These are phyloP conservation scores for Cardamine occulta DNA, from an alignment of 345 rosid species.

Conservation along the genomic window DNA sequence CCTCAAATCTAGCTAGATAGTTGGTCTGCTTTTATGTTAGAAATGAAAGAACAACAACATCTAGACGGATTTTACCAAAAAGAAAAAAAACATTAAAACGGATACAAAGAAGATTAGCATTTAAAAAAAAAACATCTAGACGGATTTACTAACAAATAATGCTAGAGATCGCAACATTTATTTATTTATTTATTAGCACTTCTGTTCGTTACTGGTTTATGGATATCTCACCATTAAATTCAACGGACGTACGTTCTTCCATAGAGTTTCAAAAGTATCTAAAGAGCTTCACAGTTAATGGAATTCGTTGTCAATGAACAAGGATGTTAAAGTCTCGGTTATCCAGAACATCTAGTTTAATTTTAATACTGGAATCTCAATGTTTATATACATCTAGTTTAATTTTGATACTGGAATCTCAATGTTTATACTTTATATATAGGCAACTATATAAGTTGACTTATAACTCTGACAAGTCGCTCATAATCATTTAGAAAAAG, in stretches of 20 bases:
- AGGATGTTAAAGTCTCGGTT: not conserved
- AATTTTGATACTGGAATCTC: not conserved
- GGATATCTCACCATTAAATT: not conserved
- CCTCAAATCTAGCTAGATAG: not conserved
- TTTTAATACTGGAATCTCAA: not conserved
- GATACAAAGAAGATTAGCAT: too few species aligned
- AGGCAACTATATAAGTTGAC: constrained; percentile 14
- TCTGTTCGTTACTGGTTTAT: not conserved
- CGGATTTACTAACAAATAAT: not conserved
- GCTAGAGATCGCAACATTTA: not conserved
- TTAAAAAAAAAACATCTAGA: too few species aligned
- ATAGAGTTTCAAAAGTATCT: not conserved
- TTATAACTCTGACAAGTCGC: not conserved
- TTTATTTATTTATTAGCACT: too few species aligned
- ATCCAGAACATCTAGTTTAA: constrained; percentile 13
- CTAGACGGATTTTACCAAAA: not conserved
- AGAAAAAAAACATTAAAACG: too few species aligned
- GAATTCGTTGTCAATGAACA: constrained; percentile 8
- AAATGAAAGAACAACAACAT: not conserved
- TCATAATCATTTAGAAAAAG: not conserved
- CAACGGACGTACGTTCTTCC: not conserved
- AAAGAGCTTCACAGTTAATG: not conserved
- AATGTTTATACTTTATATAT: too few species aligned
- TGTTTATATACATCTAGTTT: too few species aligned
- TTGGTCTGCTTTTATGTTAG: not conserved